Percentiles rank a stretch among this genome's conserved stretches.
Conservation (phyloP, 257 asterid genomes). For the Solanum appendiculatum region DNA sequence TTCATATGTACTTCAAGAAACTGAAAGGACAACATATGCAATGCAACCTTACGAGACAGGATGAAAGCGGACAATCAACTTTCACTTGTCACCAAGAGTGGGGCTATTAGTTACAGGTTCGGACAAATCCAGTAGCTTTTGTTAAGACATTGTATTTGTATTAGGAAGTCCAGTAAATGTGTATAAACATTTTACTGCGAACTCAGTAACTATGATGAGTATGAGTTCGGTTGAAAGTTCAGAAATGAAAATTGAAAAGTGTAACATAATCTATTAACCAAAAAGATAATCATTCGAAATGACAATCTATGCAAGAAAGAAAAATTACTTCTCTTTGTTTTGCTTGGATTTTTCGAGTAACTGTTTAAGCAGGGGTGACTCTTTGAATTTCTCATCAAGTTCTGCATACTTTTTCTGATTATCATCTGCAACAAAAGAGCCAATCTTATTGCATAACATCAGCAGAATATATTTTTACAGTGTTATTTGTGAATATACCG, state of each 20-base stretch:
- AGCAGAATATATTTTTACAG: background rate
- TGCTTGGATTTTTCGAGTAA: constrained; percentile 65
- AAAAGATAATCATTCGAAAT: background rate
- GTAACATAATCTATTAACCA: background rate
- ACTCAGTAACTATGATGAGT: too few species aligned
- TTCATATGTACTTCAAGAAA: background rate
- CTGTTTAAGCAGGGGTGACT: constrained; percentile 73
- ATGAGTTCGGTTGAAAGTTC: too few species aligned
- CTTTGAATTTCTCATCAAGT: constrained; percentile 73
- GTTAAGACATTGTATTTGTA: too few species aligned
- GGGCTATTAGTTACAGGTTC: background rate
- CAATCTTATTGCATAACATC: background rate
- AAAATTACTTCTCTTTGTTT: constrained; percentile 67
- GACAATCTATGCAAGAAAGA: constrained; percentile 3
- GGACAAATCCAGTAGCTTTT: too few species aligned
- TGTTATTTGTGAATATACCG: constrained; percentile 25
- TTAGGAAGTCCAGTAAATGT: too few species aligned
- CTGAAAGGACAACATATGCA: background rate
- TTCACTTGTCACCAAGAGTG: background rate
- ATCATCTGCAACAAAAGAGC: constrained; percentile 43
- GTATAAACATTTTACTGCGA: too few species aligned
- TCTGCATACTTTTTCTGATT: constrained; percentile 93
- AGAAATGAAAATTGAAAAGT: background rate
- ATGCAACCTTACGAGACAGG: background rate
- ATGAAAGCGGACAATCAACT: background rate